phyloP scores from a whole-genome alignment of 257 asterid species.

The Lycium ferocissimum region DNA sequence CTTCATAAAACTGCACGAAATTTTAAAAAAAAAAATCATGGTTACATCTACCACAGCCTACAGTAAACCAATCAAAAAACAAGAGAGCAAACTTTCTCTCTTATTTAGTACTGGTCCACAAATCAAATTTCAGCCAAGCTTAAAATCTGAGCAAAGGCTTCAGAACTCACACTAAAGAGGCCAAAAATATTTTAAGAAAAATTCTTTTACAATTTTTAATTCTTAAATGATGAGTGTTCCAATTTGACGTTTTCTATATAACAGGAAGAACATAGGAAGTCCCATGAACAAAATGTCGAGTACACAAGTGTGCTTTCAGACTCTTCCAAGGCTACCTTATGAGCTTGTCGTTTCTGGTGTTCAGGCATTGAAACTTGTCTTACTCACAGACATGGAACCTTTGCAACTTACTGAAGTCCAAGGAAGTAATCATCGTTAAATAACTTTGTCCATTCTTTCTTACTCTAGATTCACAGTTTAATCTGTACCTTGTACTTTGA shows the following conservation, averaged over 20 bases:
- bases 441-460: background rate
- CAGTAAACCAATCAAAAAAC: slow-evolving; percentile 16
- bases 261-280: background rate
- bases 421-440: slow-evolving; percentile 7
- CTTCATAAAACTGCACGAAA: slow-evolving; percentile 74
- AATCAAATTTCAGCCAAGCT: slow-evolving; percentile 8
- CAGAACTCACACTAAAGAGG: slow-evolving; percentile 1
- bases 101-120: background rate
- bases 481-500: background rate
- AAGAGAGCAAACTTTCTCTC: slow-evolving; percentile 12
- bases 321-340: background rate
- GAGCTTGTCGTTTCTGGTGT: slow-evolving; percentile 14
- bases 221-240: background rate
- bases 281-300: background rate
- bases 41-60: slow-evolving; percentile 25
- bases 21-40: background rate
- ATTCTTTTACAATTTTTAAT: background rate
- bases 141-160: background rate
- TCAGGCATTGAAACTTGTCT: background rate
- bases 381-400: background rate
- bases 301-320: background rate
- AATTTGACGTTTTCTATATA: slow-evolving; percentile 9
- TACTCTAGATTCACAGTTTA: background rate
- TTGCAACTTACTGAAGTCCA: background rate
- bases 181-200: background rate